These are phyloP conservation scores for Aspergillus intermedius DNA, from an alignment of 2,329 filamentous ascomycete species.

Conservation along the genomic window DNA sequence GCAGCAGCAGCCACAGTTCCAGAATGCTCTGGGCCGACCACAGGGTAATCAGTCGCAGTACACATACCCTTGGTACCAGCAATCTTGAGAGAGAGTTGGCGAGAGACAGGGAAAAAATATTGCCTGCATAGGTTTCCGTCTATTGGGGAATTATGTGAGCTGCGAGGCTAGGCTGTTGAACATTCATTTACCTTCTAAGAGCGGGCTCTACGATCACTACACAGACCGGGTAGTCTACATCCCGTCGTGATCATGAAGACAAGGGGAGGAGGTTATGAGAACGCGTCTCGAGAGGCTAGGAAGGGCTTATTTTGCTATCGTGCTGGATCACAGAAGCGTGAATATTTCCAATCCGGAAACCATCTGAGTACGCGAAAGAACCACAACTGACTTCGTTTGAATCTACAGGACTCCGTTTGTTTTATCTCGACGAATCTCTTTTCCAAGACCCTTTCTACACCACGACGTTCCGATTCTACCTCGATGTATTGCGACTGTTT, in stretches of 20 bases:
- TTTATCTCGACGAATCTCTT: too few species aligned
- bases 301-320: not conserved
- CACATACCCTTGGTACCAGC: slow-evolving; percentile 14
- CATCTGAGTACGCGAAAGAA: too few species aligned
- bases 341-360: not conserved
- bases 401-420: not conserved
- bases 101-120: not conserved
- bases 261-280: not conserved
- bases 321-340: not conserved
- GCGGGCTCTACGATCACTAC: too few species aligned
- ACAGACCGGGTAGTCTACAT: not conserved
- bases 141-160: not conserved
- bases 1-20: slow-evolving; percentile 8
- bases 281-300: not conserved
- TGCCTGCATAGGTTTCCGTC: not conserved
- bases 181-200: too few species aligned
- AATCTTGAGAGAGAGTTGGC: slow-evolving; percentile 6
- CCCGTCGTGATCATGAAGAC: not conserved
- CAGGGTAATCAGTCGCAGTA: slow-evolving; percentile 8
- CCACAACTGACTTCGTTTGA: too few species aligned
- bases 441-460: too few species aligned
- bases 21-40: slow-evolving; percentile 6
- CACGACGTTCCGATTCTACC: too few species aligned
- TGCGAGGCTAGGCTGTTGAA: too few species aligned
- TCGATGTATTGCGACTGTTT: too few species aligned